These are phyloP conservation scores for Quaeritorhiza haematococci DNA, from an alignment of 371 early-diverging fungal genomes.

Conservation along the genomic window DNA sequence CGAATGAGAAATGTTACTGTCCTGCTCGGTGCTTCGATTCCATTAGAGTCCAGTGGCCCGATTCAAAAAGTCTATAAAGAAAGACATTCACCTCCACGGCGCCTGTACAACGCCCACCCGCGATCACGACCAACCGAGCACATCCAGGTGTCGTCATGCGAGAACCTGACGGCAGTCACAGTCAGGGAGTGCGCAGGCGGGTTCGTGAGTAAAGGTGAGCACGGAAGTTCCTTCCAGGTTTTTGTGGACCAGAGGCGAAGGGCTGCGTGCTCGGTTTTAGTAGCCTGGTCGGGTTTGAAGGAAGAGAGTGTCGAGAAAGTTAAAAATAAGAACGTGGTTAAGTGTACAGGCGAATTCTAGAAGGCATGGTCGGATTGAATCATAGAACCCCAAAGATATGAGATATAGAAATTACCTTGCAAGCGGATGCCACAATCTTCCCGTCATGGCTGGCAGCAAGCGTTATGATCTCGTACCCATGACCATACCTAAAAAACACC, in stretches of 20 bases:
- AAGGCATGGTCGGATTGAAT: no score
- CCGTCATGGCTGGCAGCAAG: constrained; percentile 71
- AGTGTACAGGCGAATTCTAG: no score
- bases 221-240: constrained; percentile 70
- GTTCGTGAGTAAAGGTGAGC: constrained; percentile 50
- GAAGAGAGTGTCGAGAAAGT: neutral
- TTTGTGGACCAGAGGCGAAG: constrained; percentile 66
- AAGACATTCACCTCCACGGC: constrained; percentile 7
- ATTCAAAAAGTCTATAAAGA: neutral
- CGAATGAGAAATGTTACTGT: neutral
- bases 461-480: constrained; percentile 82
- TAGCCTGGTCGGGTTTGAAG: constrained; percentile 36
- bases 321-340: neutral
- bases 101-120: constrained; percentile 73
- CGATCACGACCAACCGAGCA: constrained; percentile 88
- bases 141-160: constrained; percentile 64
- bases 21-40: neutral
- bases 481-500: constrained; percentile 60
- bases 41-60: constrained; percentile 4
- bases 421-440: constrained; percentile 71
- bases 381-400: neutral
- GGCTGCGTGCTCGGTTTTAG: constrained; percentile 69
- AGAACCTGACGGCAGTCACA: constrained; percentile 77
- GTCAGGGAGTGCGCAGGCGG: constrained; percentile 90
- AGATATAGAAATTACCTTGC: constrained; percentile 50